Evolutionary conservation across 1,139 yeast species (phyloP), one percentile per base, ranked within the genome.

Genomic region (Blastobotrys petasosporus): DNA sequence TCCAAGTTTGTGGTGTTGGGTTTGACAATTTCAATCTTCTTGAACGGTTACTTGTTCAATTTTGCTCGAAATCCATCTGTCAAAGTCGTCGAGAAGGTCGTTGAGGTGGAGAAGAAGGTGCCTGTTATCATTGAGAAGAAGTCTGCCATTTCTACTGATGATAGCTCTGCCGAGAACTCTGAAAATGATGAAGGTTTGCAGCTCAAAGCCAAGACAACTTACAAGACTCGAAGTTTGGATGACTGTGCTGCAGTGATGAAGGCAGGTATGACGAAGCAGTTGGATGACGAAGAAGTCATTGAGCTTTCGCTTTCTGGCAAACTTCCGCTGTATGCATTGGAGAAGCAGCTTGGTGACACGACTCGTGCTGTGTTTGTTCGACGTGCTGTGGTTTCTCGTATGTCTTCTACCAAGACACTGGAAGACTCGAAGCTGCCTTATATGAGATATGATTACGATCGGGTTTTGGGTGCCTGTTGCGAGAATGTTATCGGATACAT

Each of bases 391-490:
- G 84, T 92, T 57, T 87, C 97, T 15, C 76, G 80, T 47, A 68
- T 86, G 47, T 88, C 96, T 9, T 76, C 79, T 54, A 90, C 95
- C 17, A 90, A 95, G 49, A 82, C 85, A 16, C 74, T 92, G 52
- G 84, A 82, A 55, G 66, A 82, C 4, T 73, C 77, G 36, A 77
- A 79, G 55, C 73, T 92, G 55, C 99, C 99, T 15, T 87, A 80
- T 65, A 70, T 74, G 52, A 71, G 80, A 61, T 92, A 92, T 64
- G 97, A 94, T 65, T 94, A 88, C 63, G 94, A 90, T 62, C 80
- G 97, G 58, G 98, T 94, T 10, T 81, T 90, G 63, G 98, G 98
- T 54, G 97, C 98, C 9, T 92, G 99, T 70, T 92, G 99, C 73
- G 99, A 92, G 67, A 92, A 92, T 63, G 98, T 92, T 50, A 85